Percentiles rank a stretch among this genome's conserved stretches.
These are phyloP conservation scores for Areca catechu DNA, from an alignment of 176 grass and related monocot species.

Conservation along the genomic window DNA sequence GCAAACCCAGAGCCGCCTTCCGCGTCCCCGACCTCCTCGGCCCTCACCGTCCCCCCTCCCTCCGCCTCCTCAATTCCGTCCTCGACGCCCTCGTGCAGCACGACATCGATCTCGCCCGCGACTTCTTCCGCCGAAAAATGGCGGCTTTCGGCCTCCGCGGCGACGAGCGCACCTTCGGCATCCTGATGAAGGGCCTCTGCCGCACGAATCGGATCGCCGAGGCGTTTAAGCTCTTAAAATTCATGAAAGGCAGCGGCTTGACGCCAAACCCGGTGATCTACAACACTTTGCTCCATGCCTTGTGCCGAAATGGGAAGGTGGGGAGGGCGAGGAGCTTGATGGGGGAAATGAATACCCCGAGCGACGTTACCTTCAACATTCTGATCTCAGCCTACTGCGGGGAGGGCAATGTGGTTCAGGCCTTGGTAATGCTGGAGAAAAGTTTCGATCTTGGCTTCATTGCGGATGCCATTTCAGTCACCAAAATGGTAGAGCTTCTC, in stretches of 20 bases:
- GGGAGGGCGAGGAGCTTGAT: conserved; percentile 26
- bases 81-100: conserved; percentile 19
- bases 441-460: conserved; percentile 29
- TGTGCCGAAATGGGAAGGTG: conserved; percentile 20
- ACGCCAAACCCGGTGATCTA: conserved; percentile 29
- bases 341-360: conserved; percentile 17
- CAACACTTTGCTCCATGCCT: conserved; percentile 28
- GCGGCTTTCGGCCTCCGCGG: conserved; percentile 1
- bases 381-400: conserved; percentile 31
- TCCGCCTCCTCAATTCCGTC: conserved; percentile 18
- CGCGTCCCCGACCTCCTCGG: neutral
- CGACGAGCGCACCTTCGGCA: conserved; percentile 27
- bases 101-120: conserved; percentile 25
- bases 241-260: conserved; percentile 24
- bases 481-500: conserved; percentile 30
- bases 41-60: neutral
- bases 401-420: conserved; percentile 20
- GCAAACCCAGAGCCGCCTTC: neutral
- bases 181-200: conserved; percentile 35
- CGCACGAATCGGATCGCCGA: conserved; percentile 25
- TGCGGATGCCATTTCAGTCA: conserved; percentile 20
- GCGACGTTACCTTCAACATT: conserved; percentile 33
- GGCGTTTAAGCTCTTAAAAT: conserved; percentile 22
- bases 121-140: conserved; percentile 15
- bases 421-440: conserved; percentile 32